Evolutionary conservation across 768 basidiomycete genomes (phyloP).

Genomic region (Leccinum disarticulatum): DNA sequence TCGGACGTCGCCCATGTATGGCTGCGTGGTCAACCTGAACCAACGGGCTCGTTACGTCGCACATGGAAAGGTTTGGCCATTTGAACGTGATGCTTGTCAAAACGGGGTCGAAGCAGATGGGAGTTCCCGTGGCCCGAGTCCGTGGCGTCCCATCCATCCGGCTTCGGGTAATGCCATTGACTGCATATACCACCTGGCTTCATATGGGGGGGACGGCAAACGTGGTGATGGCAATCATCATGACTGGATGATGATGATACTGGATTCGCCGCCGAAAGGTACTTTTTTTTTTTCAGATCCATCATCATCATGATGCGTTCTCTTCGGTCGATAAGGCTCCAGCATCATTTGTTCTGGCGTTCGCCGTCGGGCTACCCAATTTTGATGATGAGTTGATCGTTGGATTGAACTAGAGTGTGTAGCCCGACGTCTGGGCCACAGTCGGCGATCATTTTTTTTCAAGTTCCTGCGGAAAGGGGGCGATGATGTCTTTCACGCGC

Average conservation of each 20-base stretch:
- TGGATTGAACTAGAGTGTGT: not conserved
- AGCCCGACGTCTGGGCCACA: slow-evolving; percentile 19
- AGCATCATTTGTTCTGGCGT: slow-evolving; percentile 61
- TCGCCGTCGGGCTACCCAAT: slow-evolving; percentile 25
- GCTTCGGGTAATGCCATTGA: not conserved
- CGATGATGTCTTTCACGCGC: slow-evolving; percentile 56
- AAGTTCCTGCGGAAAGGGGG: slow-evolving; percentile 54
- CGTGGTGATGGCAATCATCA: too few species aligned
- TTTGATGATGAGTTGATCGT: slow-evolving; percentile 25
- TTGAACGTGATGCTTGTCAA: slow-evolving; percentile 51
- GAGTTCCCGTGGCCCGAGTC: not conserved
- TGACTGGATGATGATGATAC: too few species aligned
- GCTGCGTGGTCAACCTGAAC: slow-evolving; percentile 36
- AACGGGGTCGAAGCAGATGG: slow-evolving; percentile 39
- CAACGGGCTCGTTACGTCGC: slow-evolving; percentile 46
- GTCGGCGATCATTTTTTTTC: slow-evolving; percentile 36
- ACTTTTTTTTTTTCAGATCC: too few species aligned
- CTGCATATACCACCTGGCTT: not conserved
- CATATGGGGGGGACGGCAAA: too few species aligned
- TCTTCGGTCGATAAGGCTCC: slow-evolving; percentile 24
- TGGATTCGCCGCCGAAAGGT: too few species aligned
- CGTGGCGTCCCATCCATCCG: not conserved
- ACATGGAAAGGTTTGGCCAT: slow-evolving; percentile 44
- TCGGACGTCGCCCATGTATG: slow-evolving; percentile 40
- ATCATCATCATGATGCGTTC: too few species aligned